Percentiles rank a stretch among this genome's conserved stretches.
Conservation (phyloP, 768 basidiomycete species). For the Pleurotus tuoliensis region DNA sequence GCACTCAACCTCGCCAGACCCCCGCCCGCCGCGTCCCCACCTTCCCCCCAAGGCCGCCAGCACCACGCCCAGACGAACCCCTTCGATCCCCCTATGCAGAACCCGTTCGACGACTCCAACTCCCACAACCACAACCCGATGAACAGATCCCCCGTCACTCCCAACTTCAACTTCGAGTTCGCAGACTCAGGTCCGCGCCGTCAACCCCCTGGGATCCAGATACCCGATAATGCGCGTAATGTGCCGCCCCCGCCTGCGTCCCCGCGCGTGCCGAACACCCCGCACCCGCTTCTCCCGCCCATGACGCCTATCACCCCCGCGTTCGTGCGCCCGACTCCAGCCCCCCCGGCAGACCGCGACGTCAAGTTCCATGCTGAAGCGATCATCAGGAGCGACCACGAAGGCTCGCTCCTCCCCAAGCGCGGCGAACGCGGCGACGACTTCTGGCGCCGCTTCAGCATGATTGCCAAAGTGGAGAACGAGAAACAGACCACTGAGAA, state of each 20-base stretch:
- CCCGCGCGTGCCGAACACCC: conserved; percentile 42
- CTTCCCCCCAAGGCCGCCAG: conserved; percentile 30
- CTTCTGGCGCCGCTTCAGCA: conserved; percentile 85
- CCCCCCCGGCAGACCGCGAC: conserved; percentile 40
- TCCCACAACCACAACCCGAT: conserved; percentile 8
- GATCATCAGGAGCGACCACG: conserved; percentile 66
- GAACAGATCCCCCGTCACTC: conserved; percentile 6
- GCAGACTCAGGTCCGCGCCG: conserved; percentile 1
- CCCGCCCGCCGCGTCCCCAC: conserved; percentile 35
- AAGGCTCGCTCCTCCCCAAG: conserved; percentile 62
- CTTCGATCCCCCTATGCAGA: conserved; percentile 17
- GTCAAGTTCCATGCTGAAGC: conserved; percentile 29
- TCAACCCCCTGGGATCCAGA: conserved; percentile 10
- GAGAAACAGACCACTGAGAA: conserved; percentile 33
- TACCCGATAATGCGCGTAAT: conserved; percentile 10
- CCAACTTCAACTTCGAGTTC: conserved; percentile 5
- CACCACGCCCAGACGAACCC: conserved; percentile 15
- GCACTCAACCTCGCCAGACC: conserved; percentile 58
- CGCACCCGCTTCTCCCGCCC: conserved; percentile 74
- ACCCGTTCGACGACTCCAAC: conserved; percentile 19
- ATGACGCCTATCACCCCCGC: conserved; percentile 76
- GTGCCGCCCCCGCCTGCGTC: conserved; percentile 10
- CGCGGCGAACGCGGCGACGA: conserved; percentile 77
- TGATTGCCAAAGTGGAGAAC: conserved; percentile 70
- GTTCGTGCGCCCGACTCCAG: conserved; percentile 57